phyloP scores from a whole-genome alignment of 352 stramenopile species.

The Globisporangium okanoganense region DNA sequence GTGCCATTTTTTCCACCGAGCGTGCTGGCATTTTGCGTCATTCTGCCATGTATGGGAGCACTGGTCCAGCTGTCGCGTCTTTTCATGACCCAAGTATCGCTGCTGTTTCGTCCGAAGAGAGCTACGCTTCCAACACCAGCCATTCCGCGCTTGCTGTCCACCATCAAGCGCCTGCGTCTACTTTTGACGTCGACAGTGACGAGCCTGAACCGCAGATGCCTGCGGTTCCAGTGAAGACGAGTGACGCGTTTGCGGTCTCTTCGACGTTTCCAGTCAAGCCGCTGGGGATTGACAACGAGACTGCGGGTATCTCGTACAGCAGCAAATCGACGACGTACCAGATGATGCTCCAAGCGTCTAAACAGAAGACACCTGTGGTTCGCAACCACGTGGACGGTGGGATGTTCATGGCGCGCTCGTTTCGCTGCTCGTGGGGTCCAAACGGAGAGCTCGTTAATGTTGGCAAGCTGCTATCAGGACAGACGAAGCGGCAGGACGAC shows the following conservation, averaged over 20 bases:
- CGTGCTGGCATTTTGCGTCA: conserved; percentile 39
- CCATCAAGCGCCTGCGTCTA: neutral
- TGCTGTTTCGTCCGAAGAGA: neutral
- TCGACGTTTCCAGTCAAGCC: conserved; percentile 27
- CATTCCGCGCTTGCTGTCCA: neutral
- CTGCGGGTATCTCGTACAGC: conserved; percentile 18
- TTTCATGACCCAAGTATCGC: conserved; percentile 17
- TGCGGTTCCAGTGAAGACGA: conserved; percentile 19
- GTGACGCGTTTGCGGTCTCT: conserved; percentile 33
- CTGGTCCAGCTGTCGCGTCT: conserved; percentile 26
- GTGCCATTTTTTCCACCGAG: conserved; percentile 24
- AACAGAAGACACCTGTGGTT: conserved; percentile 29
- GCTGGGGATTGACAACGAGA: conserved; percentile 32
- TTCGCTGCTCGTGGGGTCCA: conserved; percentile 78
- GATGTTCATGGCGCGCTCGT: conserved; percentile 76
- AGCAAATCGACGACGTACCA: conserved; percentile 68
- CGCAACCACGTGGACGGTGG: conserved; percentile 57
- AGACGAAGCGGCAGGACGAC: conserved; percentile 18
- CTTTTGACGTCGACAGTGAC: conserved; percentile 21
- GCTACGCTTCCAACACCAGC: too few species aligned
- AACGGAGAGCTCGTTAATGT: conserved; percentile 73
- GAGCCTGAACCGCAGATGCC: conserved; percentile 11
- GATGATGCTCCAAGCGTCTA: conserved; percentile 49
- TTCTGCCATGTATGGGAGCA: conserved; percentile 35
- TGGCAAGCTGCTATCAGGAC: conserved; percentile 33